Evolutionary conservation across 768 basidiomycete genomes (phyloP), one percentile per base, ranked within the genome.

Genomic region (Tubosaeta sp.): DNA sequence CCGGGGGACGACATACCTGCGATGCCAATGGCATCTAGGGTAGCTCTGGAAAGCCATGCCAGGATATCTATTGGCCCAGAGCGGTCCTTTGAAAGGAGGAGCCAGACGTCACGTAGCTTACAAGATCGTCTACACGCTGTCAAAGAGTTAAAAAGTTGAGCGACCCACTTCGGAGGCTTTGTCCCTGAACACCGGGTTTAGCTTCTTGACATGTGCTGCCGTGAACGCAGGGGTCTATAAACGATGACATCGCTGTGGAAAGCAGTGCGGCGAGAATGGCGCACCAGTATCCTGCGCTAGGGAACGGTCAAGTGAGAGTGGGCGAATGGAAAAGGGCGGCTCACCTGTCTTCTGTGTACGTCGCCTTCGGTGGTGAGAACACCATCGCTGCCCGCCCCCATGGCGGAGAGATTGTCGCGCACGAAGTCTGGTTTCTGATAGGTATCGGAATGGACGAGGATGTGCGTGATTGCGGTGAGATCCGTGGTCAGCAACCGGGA

Each of bases 21-120:
- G 34, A 86, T 72, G 9, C 88, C 88, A 46, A 93, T 90, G 50
- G 88, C 79, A 56, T 91, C 90, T 9, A 91, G 72, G 4, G 88
- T 89, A 45, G 79, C 78, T 50, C 79, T 80, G 38, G 80, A 82
- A 3, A 91, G 71, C 80, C 83, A 88, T 4, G 74, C 70, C 34
- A 85, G 70, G 2, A 83, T 79, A 34, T 93, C 84, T 31, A 89
- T 71, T 7, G 67, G 47, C 43, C 47, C 50, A 50, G 48, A 63
- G 61, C 51, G 64, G 11, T 57, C 54, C 33, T 50, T 29, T 25
- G 60, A 52, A 33, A 59, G 63, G 50, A 55, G 58, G 7, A 60
- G 56, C 72, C 69, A 80, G 25, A 73, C 69, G 56, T 81, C 76
- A 14, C 76, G 76, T 31, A 83, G 64, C 81, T 82, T 46, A 39